Percentiles rank a stretch among this genome's conserved stretches.
Conservation (phyloP, 2,329 filamentous ascomycete species). For the Colletotrichum sp. region DNA sequence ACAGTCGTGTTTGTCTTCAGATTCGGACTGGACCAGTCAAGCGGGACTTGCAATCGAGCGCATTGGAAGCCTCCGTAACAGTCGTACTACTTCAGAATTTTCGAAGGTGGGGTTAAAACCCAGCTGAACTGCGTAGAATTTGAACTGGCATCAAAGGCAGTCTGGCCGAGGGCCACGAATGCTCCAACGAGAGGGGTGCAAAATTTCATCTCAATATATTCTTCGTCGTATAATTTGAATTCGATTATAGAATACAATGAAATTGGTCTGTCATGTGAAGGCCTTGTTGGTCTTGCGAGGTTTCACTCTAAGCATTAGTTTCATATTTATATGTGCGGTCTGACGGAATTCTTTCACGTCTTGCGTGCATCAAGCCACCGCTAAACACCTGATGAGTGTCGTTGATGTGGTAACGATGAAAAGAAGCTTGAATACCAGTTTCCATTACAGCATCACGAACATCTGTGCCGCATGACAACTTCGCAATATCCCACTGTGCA, state of each 20-base stretch:
- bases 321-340: neutral
- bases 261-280: neutral
- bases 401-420: neutral
- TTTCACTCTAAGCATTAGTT: neutral
- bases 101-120: slow-evolving; percentile 34
- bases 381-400: fast-evolving
- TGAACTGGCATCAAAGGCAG: neutral
- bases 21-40: slow-evolving; percentile 41
- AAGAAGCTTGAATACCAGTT: neutral
- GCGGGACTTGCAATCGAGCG: slow-evolving; percentile 45
- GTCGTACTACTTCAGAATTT: slow-evolving; percentile 38
- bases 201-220: neutral
- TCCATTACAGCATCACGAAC: neutral
- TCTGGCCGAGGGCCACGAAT: neutral
- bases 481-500: neutral
- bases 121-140: slow-evolving; percentile 35
- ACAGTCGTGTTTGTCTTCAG: slow-evolving; percentile 19
- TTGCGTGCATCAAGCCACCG: neutral
- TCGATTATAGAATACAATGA: neutral
- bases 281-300: neutral
- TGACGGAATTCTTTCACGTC: neutral
- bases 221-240: neutral
- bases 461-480: neutral
- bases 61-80: slow-evolving; percentile 45
- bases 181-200: neutral